Evolutionary conservation across 1,284 basidiomycete genomes (phyloP).

Genomic region (Xanthoconium separans): DNA sequence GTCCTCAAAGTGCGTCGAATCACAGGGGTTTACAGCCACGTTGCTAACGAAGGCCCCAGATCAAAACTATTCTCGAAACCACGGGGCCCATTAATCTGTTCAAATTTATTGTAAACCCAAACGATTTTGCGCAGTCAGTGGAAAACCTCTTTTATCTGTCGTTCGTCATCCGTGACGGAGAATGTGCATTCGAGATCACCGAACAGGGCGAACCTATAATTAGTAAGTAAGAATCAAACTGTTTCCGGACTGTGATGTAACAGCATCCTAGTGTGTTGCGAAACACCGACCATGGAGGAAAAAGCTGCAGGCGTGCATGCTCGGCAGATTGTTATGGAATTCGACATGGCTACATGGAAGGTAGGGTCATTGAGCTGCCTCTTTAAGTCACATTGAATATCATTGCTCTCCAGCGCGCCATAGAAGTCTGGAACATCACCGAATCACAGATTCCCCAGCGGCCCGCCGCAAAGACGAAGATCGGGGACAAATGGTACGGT

Average conservation of each 20-base stretch:
- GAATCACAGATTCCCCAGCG: constrained; percentile 68
- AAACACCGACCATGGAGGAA: constrained; percentile 63
- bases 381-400: neutral
- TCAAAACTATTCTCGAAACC: constrained; percentile 52
- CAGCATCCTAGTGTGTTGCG: constrained; percentile 51
- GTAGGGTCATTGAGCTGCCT: constrained; percentile 41
- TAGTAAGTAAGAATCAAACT: constrained; percentile 49
- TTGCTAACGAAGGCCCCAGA: constrained; percentile 35
- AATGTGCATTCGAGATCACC: constrained; percentile 65
- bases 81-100: constrained; percentile 71
- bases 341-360: constrained; percentile 82
- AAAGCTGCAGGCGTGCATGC: constrained; percentile 64
- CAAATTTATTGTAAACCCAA: constrained; percentile 81
- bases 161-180: constrained; percentile 85
- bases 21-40: neutral
- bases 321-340: constrained; percentile 82
- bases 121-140: constrained; percentile 87
- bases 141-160: constrained; percentile 94
- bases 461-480: constrained; percentile 48
- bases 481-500: constrained; percentile 71
- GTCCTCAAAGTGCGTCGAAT: constrained; percentile 53
- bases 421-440: constrained; percentile 76
- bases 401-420: constrained; percentile 56
- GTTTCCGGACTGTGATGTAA: neutral
- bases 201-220: constrained; percentile 72